Evolutionary conservation across 306 rosid species (phyloP), one percentile per base, ranked within the genome.

Genomic region (Ormosia semicastrata): DNA sequence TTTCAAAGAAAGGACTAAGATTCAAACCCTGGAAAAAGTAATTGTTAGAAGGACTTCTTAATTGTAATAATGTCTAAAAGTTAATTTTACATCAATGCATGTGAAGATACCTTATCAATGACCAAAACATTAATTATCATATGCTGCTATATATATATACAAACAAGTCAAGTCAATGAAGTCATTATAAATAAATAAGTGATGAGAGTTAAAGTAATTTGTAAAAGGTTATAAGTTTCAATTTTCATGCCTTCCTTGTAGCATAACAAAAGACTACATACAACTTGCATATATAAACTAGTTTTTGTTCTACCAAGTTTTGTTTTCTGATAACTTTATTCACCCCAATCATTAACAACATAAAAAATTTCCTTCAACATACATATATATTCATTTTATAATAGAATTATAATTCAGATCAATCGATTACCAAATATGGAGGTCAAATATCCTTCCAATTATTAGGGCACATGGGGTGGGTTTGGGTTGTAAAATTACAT

Each of bases 391-490:
- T 18, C 37, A 73, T 75, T 75, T 57, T 37, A 29, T 18, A 13
- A 57, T 58, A 12, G 11, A n/a, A n/a, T n/a, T n/a, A n/a, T n/a
- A n/a, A 7, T 46, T 46, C 29, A 6, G 17, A 49, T 50, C 14
- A 15, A 49, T 30, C 9, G 3, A 64, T 65, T 39, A 37, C n/a
- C 37, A 52, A 50, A 32, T 50, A 18, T 52, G 39, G 3, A 52
- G 66, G 82, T 77, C 75, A 66, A 77, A 77, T 50, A 66, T 65
- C 15, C 66, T 39, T 53, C 75, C 66, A 66, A 64, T 77, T 66
- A 66, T 77, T 50, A 62, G 82, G 30, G 54, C 82, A 77, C 82
- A 66, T 77, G 82, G 56, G 75, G 7, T 66, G 57, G 80, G 80
- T 65, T 37, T 10, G 17, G 63, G 40, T 4, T 24, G 56, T 66